These are phyloP conservation scores for Lactarius psammicola DNA, from an alignment of 768 basidiomycete species.

Conservation along the genomic window DNA sequence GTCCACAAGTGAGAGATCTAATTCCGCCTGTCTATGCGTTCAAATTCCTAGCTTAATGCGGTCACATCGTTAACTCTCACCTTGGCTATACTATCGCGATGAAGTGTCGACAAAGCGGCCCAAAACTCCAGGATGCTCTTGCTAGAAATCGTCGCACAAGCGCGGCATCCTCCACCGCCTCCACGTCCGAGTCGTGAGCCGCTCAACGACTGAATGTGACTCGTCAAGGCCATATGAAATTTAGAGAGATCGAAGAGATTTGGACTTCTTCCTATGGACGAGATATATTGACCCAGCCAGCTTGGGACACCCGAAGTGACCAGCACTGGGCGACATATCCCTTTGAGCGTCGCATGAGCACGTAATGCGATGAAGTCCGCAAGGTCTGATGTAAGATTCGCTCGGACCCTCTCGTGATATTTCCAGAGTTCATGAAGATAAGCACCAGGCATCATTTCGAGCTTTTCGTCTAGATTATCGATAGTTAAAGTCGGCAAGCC, in stretches of 20 bases:
- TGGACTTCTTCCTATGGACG: background rate
- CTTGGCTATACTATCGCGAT: background rate
- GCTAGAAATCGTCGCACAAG: background rate
- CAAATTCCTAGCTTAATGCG: background rate
- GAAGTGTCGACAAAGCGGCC: background rate
- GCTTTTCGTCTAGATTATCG: background rate
- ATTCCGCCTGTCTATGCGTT: background rate
- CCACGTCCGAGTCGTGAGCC: background rate
- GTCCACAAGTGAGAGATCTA: background rate
- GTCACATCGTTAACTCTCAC: background rate
- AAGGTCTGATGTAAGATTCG: background rate
- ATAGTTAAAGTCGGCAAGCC: background rate
- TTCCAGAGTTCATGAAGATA: constrained; percentile 15
- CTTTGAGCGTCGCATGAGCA: background rate
- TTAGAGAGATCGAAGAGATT: background rate
- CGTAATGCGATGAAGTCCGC: background rate
- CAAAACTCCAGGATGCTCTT: constrained; percentile 4
- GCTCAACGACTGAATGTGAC: background rate
- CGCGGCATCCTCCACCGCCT: background rate
- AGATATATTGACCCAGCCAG: background rate
- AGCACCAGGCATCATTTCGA: background rate
- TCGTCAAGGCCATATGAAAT: background rate
- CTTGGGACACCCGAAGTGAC: background rate
- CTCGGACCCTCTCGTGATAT: background rate
- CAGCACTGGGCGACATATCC: background rate